These are phyloP conservation scores for Basipetospora sp. DNA, from an alignment of 2,329 filamentous ascomycete genomes.

Conservation along the genomic window DNA sequence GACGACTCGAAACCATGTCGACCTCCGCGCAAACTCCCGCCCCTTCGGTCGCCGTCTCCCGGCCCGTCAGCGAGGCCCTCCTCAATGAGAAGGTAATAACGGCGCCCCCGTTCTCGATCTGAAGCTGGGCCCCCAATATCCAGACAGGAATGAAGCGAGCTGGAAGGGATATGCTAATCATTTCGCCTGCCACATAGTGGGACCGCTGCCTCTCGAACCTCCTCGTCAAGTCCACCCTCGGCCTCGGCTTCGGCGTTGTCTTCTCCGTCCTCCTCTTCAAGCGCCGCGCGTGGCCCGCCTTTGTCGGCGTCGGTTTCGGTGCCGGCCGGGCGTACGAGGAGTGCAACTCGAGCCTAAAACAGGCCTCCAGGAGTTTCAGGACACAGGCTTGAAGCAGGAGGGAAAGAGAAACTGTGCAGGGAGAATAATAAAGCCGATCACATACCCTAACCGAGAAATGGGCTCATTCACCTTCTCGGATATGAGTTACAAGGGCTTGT, in stretches of 20 bases:
- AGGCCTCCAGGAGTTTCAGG: slow-evolving; percentile 43
- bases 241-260: slow-evolving; percentile 91
- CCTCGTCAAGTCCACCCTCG: slow-evolving; percentile 89
- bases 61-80: slow-evolving; percentile 91
- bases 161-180: too few relatives aligned
- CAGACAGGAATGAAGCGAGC: too few relatives aligned
- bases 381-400: slow-evolving; percentile 20
- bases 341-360: slow-evolving; percentile 70
- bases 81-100: slow-evolving; percentile 84
- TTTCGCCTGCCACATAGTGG: slow-evolving; percentile 48
- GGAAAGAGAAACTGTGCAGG: too few relatives aligned
- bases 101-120: too few relatives aligned
- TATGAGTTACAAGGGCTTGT: too few relatives aligned
- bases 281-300: slow-evolving; percentile 94
- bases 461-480: too few relatives aligned
- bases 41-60: slow-evolving; percentile 38
- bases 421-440: too few relatives aligned
- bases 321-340: slow-evolving; percentile 95
- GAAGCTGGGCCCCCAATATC: too few relatives aligned
- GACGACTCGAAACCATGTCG: slow-evolving; percentile 27
- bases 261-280: slow-evolving; percentile 98
- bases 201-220: slow-evolving; percentile 95
- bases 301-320: slow-evolving; percentile 84
- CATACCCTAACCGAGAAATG: too few relatives aligned
- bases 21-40: slow-evolving; percentile 28